Base-by-base conservation (phyloP, 73 alveolate species). In the Uronychia setigera region DNA sequence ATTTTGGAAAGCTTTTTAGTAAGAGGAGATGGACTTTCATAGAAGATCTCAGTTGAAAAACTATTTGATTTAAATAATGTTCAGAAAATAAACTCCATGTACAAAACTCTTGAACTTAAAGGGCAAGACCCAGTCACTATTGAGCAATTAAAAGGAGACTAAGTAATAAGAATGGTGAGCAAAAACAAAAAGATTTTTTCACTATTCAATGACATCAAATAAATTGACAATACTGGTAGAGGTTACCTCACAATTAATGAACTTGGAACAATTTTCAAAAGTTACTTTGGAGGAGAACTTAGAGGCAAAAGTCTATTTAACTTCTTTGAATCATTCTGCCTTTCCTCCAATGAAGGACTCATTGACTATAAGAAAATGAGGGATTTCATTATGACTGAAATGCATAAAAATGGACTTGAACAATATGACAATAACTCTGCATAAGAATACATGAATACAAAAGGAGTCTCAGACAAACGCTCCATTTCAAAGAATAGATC, bases 161-260 rank as follows among this genome's bases (percentile, higher is more conserved):
- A 77, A 29, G 60, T 85, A 26, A 77, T 88, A 9, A 29, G 32
- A 13, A 35, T 88, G 28, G 29, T 88, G 14, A 82, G 58, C 35
- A 11, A 74, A 27, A 82, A 76, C 33, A 60, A 67, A 1, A 82
- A 67, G 28, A 31, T 88, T 60, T 76, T 58, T 13, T 34, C 33
- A 26, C 67, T 88, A 1, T 81, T 76, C 35, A 82, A 79, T 32
- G 90, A 82, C 32, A 76, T 83, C 33, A 82, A 78, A 67, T 76
- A 78, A 58, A 57, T 79, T 0, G 94, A 88, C 77, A 59, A 46
- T 13, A 88, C 77, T 59, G 57, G 59, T 19, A 88, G 80, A 33
- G 94, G 94, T 1, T 88, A 74, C 59, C 77, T 88, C 5, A 58
- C 88, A 1, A 31, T 80, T 28, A 67, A 58, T 31, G 94, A 88